Percentiles rank a stretch among this genome's conserved stretches.
These are phyloP conservation scores for Ophidiomyces ophidiicola DNA, from an alignment of 2,329 filamentous ascomycete species.

Conservation along the genomic window DNA sequence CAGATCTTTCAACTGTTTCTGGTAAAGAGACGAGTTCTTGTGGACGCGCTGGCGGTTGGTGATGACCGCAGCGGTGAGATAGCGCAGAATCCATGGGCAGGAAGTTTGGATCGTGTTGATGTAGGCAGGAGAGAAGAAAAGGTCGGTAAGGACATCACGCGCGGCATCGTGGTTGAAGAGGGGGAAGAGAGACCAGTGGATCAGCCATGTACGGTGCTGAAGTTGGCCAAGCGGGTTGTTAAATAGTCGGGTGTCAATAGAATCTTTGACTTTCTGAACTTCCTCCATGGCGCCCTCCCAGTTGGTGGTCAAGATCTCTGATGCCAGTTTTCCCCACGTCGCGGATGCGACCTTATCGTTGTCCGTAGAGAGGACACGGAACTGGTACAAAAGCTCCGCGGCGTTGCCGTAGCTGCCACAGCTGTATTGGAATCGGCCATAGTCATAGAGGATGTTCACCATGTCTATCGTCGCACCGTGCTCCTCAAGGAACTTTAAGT, in stretches of 20 bases:
- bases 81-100: conserved; percentile 92
- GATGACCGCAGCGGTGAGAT: conserved; percentile 87
- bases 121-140: conserved; percentile 93
- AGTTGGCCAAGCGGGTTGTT: conserved; percentile 93
- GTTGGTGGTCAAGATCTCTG: conserved; percentile 85
- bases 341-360: conserved; percentile 94
- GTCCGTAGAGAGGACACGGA: conserved; percentile 94
- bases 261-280: conserved; percentile 77
- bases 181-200: conserved; percentile 97
- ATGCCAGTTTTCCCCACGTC: conserved; percentile 95
- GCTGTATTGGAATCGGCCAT: conserved; percentile 94
- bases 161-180: conserved; percentile 95
- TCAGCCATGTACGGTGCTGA: conserved; percentile 89
- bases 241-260: conserved; percentile 88
- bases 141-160: conserved; percentile 80
- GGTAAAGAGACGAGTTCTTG: conserved; percentile 68
- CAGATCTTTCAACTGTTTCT: conserved; percentile 97
- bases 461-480: conserved; percentile 90
- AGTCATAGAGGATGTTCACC: conserved; percentile 92
- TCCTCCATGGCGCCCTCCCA: conserved; percentile 93
- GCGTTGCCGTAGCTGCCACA: conserved; percentile 87
- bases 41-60: conserved; percentile 73
- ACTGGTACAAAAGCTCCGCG: conserved; percentile 88
- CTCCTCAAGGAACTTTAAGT: conserved; percentile 96
- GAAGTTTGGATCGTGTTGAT: conserved; percentile 99